Evolutionary conservation across 2,329 filamentous ascomycete genomes (phyloP).

Genomic region (Penicillium sp.): DNA sequence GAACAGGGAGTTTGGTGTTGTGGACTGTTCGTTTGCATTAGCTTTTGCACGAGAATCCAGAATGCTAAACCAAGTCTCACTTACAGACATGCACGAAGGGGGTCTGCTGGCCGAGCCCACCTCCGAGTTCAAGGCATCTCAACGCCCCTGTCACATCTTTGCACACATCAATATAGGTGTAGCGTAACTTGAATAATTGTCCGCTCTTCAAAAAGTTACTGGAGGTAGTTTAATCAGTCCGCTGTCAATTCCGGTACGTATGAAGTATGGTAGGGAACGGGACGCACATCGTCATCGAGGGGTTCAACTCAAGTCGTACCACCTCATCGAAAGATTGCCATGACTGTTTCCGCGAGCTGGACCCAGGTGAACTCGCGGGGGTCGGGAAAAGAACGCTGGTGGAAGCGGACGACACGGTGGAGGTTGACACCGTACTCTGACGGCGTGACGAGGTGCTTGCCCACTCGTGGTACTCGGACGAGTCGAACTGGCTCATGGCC

Average conservation of each 20-base stretch:
- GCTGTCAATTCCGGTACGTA: too few species aligned
- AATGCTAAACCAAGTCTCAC: slow-evolving; percentile 19
- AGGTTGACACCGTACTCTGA: slow-evolving; percentile 33
- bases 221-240: background rate
- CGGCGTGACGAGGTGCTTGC: slow-evolving; percentile 31
- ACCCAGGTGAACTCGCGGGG: slow-evolving; percentile 32
- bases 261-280: background rate
- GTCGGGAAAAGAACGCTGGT: slow-evolving; percentile 36
- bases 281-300: slow-evolving; percentile 40
- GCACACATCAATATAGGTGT: slow-evolving; percentile 44
- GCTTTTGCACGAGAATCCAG: background rate
- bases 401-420: slow-evolving; percentile 36
- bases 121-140: slow-evolving; percentile 43
- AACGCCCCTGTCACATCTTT: slow-evolving; percentile 43
- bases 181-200: slow-evolving; percentile 46
- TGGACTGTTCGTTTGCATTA: slow-evolving; percentile 31
- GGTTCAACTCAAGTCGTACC: slow-evolving; percentile 34
- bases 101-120: slow-evolving; percentile 40
- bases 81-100: slow-evolving; percentile 45
- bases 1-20: slow-evolving; percentile 43
- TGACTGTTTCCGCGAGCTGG: slow-evolving; percentile 34
- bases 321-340: slow-evolving; percentile 37
- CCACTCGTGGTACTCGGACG: slow-evolving; percentile 35
- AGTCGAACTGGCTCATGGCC: slow-evolving; percentile 24
- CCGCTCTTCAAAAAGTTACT: slow-evolving; percentile 46